Evolutionary conservation across 306 rosid species (phyloP), one percentile per base, ranked within the genome.

Genomic region (Arachis stenosperma): DNA sequence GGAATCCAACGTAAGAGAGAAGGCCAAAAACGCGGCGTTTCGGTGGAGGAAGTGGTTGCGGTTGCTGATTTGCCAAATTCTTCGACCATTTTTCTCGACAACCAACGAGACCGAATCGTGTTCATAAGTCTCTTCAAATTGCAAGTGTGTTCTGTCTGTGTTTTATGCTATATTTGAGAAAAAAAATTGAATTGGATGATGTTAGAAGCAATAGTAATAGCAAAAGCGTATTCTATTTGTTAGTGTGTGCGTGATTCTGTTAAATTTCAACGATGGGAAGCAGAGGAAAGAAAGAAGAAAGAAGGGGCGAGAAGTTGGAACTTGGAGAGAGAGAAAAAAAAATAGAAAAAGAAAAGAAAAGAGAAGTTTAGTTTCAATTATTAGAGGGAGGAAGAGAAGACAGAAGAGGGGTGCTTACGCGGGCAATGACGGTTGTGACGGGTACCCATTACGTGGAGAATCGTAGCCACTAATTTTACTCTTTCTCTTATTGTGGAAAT

Each of bases 1-100:
- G 99, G 99, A 41, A 95, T 71, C 99, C 99, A 95, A 51, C 98
- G 98, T 52, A 87, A 86, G 55, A 90, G 37, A 59, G 97, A 88
- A 40, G 98, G 92, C 98, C 96, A 95, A 17, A 83, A 75, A n/a
- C 92, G 50, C 6, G 76, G 79, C 0, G 85, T 52, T 52, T 52
- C 57, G 27, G 57, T n/a, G 15, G 27, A 13, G 7, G 56, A 9
- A 12, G 56, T 51, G 11, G 57, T 14, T 14, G 57, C 15, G 13
- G 56, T 51, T 52, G 57, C 15, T 15, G 92, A 65, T 43, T 81
- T 83, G 14, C 80, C 77, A 2, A 89, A 47, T 36, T 87, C 88
- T 65, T 87, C 88, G 39, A 97, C 88, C 98, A 95, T 92, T 6
- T 52, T 52, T 82, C 61, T 83, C 22, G 53, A 54, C 3, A 72